Evolutionary conservation across 805 yeast species (phyloP).

Genomic region (Kodamaea sagamina): DNA sequence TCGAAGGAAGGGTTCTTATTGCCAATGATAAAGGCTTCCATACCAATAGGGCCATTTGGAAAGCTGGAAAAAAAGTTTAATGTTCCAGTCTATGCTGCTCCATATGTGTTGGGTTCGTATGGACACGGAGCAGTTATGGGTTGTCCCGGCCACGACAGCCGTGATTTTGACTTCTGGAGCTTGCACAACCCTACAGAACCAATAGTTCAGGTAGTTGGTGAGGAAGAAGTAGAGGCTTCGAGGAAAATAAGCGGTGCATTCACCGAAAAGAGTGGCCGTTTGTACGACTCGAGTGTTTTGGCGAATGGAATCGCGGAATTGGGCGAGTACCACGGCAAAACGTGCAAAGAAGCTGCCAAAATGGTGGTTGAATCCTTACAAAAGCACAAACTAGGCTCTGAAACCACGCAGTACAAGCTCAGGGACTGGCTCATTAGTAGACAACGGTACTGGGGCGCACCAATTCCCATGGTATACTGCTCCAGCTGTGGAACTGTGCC

Average conservation of each 20-base stretch:
- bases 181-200: constrained; percentile 52
- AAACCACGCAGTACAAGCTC: constrained; percentile 57
- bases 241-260: constrained; percentile 40
- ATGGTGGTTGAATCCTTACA: constrained; percentile 47
- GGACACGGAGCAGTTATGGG: constrained; percentile 98
- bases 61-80: constrained; percentile 17
- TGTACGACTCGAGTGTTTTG: constrained; percentile 30
- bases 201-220: constrained; percentile 49
- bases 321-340: constrained; percentile 50
- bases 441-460: constrained; percentile 98
- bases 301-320: constrained; percentile 28
- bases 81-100: constrained; percentile 84
- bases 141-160: constrained; percentile 87
- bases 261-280: constrained; percentile 46
- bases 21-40: constrained; percentile 39
- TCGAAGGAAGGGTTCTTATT: constrained; percentile 59
- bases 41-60: constrained; percentile 57
- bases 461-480: constrained; percentile 94
- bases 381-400: constrained; percentile 42
- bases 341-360: constrained; percentile 51
- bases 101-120: constrained; percentile 80
- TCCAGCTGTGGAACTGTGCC: constrained; percentile 84
- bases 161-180: constrained; percentile 84
- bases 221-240: constrained; percentile 22
- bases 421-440: constrained; percentile 95